Percentiles rank a stretch among this genome's conserved stretches.
phyloP scores from a whole-genome alignment of 1,284 basidiomycete species.

The Neolentinus lepideus region DNA sequence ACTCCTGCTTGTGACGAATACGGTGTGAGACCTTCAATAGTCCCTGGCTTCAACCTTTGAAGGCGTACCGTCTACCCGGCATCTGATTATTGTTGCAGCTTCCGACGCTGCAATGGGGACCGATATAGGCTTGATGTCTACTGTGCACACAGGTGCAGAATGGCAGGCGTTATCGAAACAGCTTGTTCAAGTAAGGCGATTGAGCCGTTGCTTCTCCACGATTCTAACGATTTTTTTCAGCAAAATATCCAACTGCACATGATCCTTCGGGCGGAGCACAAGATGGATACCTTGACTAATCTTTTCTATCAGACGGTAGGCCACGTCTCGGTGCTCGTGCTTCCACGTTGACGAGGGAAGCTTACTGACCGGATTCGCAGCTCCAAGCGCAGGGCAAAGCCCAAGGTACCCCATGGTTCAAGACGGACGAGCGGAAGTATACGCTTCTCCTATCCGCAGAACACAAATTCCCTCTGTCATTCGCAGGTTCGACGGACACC shows the following conservation, averaged over 20 bases:
- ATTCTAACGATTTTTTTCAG: conserved; percentile 25
- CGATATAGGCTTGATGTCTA: not conserved
- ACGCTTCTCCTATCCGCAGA: conserved; percentile 27
- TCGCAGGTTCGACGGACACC: conserved; percentile 9
- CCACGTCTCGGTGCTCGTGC: not conserved
- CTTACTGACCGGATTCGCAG: conserved; percentile 10
- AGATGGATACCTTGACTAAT: conserved; percentile 35
- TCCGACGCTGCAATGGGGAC: not conserved
- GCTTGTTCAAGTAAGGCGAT: conserved; percentile 35
- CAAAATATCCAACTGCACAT: conserved; percentile 51
- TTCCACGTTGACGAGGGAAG: not conserved
- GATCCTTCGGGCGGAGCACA: conserved; percentile 37
- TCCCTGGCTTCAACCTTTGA: conserved; percentile 4
- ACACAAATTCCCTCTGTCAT: conserved; percentile 9
- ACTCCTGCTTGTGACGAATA: not conserved
- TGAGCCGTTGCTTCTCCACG: not conserved
- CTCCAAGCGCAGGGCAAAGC: conserved; percentile 20
- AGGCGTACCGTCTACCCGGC: conserved; percentile 7
- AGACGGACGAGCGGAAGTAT: conserved; percentile 22
- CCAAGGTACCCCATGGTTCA: conserved; percentile 30
- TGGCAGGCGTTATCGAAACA: conserved; percentile 37
- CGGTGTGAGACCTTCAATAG: conserved; percentile 4
- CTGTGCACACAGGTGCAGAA: not conserved
- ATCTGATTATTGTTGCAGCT: conserved; percentile 9
- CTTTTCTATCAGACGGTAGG: conserved; percentile 52